A percentile compares a stretch with the other conserved stretches of the same genome.
phyloP scores from a whole-genome alignment of 2,329 filamentous ascomycete genomes.

The Diaporthe sp. region DNA sequence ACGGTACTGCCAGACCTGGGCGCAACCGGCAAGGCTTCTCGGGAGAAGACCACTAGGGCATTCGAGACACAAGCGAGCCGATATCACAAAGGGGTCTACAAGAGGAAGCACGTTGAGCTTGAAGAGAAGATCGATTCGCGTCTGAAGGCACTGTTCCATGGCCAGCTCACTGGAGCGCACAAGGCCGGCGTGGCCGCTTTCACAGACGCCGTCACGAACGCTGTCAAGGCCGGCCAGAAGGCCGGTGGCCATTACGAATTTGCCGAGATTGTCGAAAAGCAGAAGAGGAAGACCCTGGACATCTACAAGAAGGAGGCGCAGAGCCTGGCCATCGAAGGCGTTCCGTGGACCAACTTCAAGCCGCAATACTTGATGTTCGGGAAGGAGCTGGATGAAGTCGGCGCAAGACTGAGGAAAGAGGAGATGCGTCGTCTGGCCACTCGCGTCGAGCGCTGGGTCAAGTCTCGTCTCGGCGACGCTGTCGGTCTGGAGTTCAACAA shows the following conservation, averaged over 20 bases:
- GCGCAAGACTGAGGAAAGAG: conserved; percentile 86
- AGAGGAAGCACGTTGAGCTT: conserved; percentile 86
- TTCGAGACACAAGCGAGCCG: conserved; percentile 93
- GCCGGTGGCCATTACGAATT: conserved; percentile 94
- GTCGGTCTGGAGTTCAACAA: conserved; percentile 97
- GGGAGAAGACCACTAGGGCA: conserved; percentile 80
- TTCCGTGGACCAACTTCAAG: conserved; percentile 89
- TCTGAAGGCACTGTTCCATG: conserved; percentile 87
- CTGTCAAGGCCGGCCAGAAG: conserved; percentile 94
- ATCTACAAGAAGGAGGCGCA: conserved; percentile 83
- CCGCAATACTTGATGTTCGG: conserved; percentile 85
- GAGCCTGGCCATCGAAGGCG: conserved; percentile 81
- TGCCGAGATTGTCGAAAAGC: conserved; percentile 88
- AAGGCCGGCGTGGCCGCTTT: conserved; percentile 89
- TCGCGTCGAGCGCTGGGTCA: conserved; percentile 93
- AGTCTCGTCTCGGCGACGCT: conserved; percentile 87
- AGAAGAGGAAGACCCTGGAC: conserved; percentile 82
- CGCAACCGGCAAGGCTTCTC: conserved; percentile 77
- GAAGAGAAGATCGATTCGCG: conserved; percentile 89
- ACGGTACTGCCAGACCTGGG: conserved; percentile 83
- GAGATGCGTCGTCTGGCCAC: conserved; percentile 95
- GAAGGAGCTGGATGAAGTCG: conserved; percentile 93
- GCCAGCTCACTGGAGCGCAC: conserved; percentile 90
- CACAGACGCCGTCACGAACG: conserved; percentile 85
- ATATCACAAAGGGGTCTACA: conserved; percentile 97